Evolutionary conservation across 768 basidiomycete genomes (phyloP).

Genomic region (Leccinum uliginosum): DNA sequence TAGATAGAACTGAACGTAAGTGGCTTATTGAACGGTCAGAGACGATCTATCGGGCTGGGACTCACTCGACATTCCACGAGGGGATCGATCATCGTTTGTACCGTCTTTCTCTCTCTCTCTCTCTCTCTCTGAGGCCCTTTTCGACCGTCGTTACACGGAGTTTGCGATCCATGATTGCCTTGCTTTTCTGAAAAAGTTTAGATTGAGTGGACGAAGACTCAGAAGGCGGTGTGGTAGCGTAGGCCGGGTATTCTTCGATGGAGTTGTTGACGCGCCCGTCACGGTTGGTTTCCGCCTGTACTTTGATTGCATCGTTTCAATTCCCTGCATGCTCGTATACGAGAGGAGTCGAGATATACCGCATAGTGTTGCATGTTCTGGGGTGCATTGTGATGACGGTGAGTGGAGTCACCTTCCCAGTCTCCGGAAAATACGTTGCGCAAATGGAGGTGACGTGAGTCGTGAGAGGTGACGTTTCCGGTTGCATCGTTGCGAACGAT

Average conservation of each 20-base stretch:
- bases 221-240: conserved; percentile 22
- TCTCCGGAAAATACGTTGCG: conserved; percentile 72
- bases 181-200: conserved; percentile 52
- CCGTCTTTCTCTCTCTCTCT: too few relatives aligned
- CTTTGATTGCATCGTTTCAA: conserved; percentile 87
- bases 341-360: conserved; percentile 78
- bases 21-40: neutral
- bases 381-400: conserved; percentile 52
- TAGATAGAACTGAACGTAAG: conserved; percentile 70
- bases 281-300: conserved; percentile 90
- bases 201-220: conserved; percentile 31
- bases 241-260: conserved; percentile 53
- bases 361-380: conserved; percentile 87
- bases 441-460: conserved; percentile 75
- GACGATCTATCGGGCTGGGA: conserved; percentile 6
- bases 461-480: too few relatives aligned
- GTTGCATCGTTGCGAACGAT: too few relatives aligned
- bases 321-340: conserved; percentile 84
- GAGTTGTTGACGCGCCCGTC: conserved; percentile 65
- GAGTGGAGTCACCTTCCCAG: conserved; percentile 72
- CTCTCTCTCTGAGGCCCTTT: conserved; percentile 89
- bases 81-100: conserved; percentile 85
- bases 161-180: conserved; percentile 78
- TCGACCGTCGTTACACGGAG: conserved; percentile 90
- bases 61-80: conserved; percentile 84